A percentile compares a stretch with the other conserved stretches of the same genome.
Evolutionary conservation across 1,139 yeast genomes (phyloP).

Genomic region (Hansenula sp.): DNA sequence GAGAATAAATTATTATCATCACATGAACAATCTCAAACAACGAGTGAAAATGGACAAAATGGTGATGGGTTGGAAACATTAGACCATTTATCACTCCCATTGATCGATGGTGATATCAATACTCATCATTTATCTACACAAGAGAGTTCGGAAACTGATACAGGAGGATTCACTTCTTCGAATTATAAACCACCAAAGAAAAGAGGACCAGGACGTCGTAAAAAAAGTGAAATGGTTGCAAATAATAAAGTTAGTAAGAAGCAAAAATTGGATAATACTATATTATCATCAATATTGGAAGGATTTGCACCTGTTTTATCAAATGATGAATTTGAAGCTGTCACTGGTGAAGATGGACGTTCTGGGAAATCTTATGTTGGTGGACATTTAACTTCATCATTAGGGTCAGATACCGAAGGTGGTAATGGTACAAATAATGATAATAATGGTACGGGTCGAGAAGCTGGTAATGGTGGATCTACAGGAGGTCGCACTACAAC

Average conservation of each 20-base stretch:
- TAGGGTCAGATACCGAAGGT: constrained; percentile 4
- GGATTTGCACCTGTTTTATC: constrained; percentile 26
- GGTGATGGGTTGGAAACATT: too few species aligned
- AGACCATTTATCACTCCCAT: not conserved
- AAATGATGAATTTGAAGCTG: constrained; percentile 23
- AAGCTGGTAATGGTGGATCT: constrained; percentile 4
- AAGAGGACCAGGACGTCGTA: not conserved
- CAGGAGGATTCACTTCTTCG: constrained; percentile 6
- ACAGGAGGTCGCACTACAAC: not conserved
- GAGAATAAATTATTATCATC: not conserved
- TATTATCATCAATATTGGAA: constrained; percentile 21
- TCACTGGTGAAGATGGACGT: constrained; percentile 23
- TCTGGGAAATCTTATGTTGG: not conserved
- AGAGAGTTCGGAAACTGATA: constrained; percentile 16
- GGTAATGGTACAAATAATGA: constrained; percentile 12
- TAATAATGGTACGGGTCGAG: constrained; percentile 3
- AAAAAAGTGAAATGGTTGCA: not conserved
- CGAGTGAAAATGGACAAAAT: not conserved
- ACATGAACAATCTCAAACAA: not conserved
- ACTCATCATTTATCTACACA: not conserved
- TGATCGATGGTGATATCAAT: not conserved
- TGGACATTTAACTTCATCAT: constrained; percentile 2
- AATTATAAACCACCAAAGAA: not conserved
- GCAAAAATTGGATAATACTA: constrained; percentile 4
- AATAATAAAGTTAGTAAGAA: not conserved